Percentiles rank a stretch among this genome's conserved stretches.
These are phyloP conservation scores for Lachnellula hyalina DNA, from an alignment of 2,329 filamentous ascomycete genomes.

Conservation along the genomic window DNA sequence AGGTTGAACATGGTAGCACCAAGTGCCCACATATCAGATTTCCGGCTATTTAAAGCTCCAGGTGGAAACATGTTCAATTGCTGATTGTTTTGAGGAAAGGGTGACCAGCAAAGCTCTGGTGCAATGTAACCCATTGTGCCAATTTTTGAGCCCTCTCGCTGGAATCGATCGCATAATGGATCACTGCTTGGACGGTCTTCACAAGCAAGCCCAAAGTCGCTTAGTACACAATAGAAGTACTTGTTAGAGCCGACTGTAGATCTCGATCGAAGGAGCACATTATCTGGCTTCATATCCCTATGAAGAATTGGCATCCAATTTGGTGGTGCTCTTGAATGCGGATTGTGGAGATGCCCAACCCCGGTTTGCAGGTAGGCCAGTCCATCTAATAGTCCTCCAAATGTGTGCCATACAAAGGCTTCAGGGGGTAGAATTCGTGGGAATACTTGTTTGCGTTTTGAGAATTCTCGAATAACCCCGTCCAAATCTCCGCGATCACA, in stretches of 20 bases:
- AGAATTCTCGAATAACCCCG: conserved; percentile 19
- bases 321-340: background rate
- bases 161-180: conserved; percentile 1
- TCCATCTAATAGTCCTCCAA: conserved; percentile 25
- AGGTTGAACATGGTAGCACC: conserved; percentile 20
- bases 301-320: conserved; percentile 26
- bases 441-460: conserved; percentile 1
- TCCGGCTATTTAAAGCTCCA: conserved; percentile 8
- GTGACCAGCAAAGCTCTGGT: conserved; percentile 21
- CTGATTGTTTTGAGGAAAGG: conserved; percentile 11
- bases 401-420: conserved; percentile 26
- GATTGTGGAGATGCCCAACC: conserved; percentile 5
- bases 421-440: conserved; percentile 14
- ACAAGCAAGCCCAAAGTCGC: conserved; percentile 27
- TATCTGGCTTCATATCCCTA: conserved; percentile 29
- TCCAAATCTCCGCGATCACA: conserved; percentile 26
- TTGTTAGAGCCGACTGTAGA: conserved; percentile 15
- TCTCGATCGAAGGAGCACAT: conserved; percentile 25
- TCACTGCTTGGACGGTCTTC: conserved; percentile 9
- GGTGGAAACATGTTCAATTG: conserved; percentile 9
- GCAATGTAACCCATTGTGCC: conserved; percentile 19
- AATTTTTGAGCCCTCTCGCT: background rate
- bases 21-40: conserved; percentile 25
- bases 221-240: conserved; percentile 26
- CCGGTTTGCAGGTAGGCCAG: conserved; percentile 24